Percentiles rank a stretch among this genome's conserved stretches.
phyloP scores from a whole-genome alignment of 306 rosid species.

The Pterocarpus macrocarpus region DNA sequence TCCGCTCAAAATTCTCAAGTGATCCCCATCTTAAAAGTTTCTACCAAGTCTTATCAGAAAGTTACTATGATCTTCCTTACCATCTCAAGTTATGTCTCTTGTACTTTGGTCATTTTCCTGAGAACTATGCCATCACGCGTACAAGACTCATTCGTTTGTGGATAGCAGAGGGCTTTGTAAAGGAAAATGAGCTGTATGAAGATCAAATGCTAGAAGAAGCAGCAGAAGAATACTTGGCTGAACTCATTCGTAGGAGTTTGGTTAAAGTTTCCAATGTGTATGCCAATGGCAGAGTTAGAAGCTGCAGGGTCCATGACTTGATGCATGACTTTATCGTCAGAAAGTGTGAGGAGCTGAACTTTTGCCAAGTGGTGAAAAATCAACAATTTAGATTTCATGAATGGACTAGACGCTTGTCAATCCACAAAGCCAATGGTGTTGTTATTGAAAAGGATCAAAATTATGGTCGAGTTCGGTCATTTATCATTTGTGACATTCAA shows the following conservation, averaged over 20 bases:
- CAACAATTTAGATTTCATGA: not conserved
- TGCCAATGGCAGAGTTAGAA: not conserved
- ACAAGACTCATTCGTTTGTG: conserved; percentile 9
- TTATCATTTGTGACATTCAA: not conserved
- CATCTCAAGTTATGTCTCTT: not conserved
- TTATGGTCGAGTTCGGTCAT: not conserved
- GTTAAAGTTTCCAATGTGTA: not conserved
- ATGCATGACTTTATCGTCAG: not conserved
- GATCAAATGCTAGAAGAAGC: not conserved
- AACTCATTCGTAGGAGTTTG: not conserved
- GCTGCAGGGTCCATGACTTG: not conserved
- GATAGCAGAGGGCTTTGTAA: conserved; percentile 32
- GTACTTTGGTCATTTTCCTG: conserved; percentile 11
- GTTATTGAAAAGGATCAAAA: not conserved
- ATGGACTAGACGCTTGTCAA: conserved; percentile 6
- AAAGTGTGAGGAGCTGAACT: not conserved
- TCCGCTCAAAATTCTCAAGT: not conserved
- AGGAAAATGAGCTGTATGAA: not conserved
- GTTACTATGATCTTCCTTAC: conserved; percentile 35
- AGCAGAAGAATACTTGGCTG: conserved; percentile 15
- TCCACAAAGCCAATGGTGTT: not conserved
- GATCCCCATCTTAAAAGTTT: conserved; percentile 13
- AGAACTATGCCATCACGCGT: not conserved
- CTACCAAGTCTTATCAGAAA: not conserved
- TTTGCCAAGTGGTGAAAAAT: conserved; percentile 3